Evolutionary conservation across 495 filamentous ascomycete species (phyloP), one percentile per base, ranked within the genome.

Genomic region (Elasticomyces elasticus): DNA sequence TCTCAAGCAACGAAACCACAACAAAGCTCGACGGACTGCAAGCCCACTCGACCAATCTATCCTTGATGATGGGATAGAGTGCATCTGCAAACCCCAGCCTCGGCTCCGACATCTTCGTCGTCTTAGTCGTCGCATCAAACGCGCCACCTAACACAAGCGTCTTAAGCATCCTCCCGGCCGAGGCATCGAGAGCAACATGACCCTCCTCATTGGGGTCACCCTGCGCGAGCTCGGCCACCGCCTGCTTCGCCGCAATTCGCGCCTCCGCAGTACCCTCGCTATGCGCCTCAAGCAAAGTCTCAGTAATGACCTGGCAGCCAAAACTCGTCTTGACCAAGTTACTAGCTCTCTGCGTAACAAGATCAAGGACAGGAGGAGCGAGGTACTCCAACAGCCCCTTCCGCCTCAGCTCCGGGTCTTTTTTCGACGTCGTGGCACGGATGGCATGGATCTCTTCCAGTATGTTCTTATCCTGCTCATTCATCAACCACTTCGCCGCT

Each of bases 141-240:
- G 77, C 80, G 10, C 94, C 92, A 20, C 92, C 91, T 28, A 84
- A 79, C 24, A 95, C 85, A 1, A 99, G 76, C 0, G 83, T 83
- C 70, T 94, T 96, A 56, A 95, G 77, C 82, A 95, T 85, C 46
- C 86, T 81, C n/a, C 87, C 86, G 1, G 82, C 83, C 52, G 79
- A 76, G 1, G 87, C 76, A 76, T 49, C 72, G 69, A 23, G 75
- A 77, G 45, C 53, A 0, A 55, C 71, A 62, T 86, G 83, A 0
- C 62, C 67, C 30, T 72, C 64, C 5, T 78, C 66, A 24, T 76
- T 76, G 19, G 84, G 77, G 60, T 86, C 73, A 46, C 80, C 81
- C 46, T 73, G 76, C 15, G 84, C 82, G 7, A 85, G 79, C 6
- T 72, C 69, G 4, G 89, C 89, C 35, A 97, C 72, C 10, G 85